These are phyloP conservation scores for Aspergillus heteromorphus DNA, from an alignment of 495 filamentous ascomycete genomes.

Conservation along the genomic window DNA sequence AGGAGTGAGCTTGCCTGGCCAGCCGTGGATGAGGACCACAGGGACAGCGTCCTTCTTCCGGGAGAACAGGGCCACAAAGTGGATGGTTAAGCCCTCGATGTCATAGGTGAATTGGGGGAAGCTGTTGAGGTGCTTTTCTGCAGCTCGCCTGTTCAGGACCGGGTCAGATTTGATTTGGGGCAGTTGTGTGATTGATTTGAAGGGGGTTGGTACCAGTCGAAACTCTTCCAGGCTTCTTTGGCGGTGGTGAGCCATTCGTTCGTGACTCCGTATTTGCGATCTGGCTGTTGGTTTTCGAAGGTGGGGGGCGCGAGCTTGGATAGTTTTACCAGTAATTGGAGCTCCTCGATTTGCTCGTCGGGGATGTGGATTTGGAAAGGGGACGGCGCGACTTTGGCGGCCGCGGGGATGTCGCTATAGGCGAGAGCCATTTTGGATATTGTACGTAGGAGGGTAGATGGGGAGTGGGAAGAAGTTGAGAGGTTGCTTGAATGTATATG, in stretches of 20 bases:
- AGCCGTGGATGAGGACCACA: constrained; percentile 55
- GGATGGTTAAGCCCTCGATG: constrained; percentile 48
- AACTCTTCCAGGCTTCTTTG: constrained; percentile 48
- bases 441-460: background rate
- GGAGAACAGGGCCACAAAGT: constrained; percentile 61
- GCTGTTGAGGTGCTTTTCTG: constrained; percentile 43
- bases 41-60: constrained; percentile 54
- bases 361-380: constrained; percentile 42
- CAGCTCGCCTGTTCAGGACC: background rate
- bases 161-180: too few species aligned
- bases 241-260: constrained; percentile 51
- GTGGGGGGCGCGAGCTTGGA: constrained; percentile 47
- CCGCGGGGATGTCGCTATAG: background rate
- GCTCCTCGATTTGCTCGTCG: constrained; percentile 40
- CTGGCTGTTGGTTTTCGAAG: constrained; percentile 43
- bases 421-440: background rate
- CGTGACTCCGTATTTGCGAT: constrained; percentile 49
- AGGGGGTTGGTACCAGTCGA: constrained; percentile 33
- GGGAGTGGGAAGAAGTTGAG: background rate
- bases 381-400: background rate
- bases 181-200: background rate
- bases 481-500: background rate
- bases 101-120: constrained; percentile 56
- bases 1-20: constrained; percentile 52
- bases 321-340: constrained; percentile 44